These are phyloP conservation scores for Byssothecium circinans DNA, from an alignment of 2,329 filamentous ascomycete genomes.

Conservation along the genomic window DNA sequence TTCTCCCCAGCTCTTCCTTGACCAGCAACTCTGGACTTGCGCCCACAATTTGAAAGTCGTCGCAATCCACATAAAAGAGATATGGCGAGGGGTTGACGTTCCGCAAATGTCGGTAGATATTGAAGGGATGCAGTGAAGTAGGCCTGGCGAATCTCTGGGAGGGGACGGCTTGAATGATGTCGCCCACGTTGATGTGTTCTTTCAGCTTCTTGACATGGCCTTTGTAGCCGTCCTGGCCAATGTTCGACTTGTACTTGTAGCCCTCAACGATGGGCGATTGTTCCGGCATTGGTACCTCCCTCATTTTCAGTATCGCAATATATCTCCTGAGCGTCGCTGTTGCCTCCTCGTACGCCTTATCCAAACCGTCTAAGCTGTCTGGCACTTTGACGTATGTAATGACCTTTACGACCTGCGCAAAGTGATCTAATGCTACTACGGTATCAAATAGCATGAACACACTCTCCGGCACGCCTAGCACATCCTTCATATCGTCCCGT, in stretches of 20 bases:
- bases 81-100: constrained; percentile 98
- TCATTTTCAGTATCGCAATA: constrained; percentile 70
- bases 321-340: constrained; percentile 65
- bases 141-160: constrained; percentile 90
- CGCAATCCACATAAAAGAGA: constrained; percentile 92
- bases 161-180: constrained; percentile 97
- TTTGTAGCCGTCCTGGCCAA: constrained; percentile 87
- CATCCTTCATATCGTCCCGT: constrained; percentile 81
- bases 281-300: constrained; percentile 74
- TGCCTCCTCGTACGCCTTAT: constrained; percentile 70
- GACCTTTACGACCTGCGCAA: constrained; percentile 89
- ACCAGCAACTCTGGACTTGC: constrained; percentile 94
- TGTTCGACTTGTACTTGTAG: constrained; percentile 86
- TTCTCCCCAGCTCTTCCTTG: constrained; percentile 80
- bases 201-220: constrained; percentile 83
- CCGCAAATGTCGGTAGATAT: constrained; percentile 92
- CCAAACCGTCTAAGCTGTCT: constrained; percentile 56
- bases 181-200: constrained; percentile 84
- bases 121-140: constrained; percentile 92
- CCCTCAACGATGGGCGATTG: constrained; percentile 73
- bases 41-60: constrained; percentile 90
- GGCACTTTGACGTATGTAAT: constrained; percentile 84
- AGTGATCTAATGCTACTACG: constrained; percentile 90
- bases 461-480: constrained; percentile 86
- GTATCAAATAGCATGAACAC: constrained; percentile 98